Evolutionary conservation across 2,329 filamentous ascomycete species (phyloP).

Genomic region (Stagonosporopsis chrysanthemi): DNA sequence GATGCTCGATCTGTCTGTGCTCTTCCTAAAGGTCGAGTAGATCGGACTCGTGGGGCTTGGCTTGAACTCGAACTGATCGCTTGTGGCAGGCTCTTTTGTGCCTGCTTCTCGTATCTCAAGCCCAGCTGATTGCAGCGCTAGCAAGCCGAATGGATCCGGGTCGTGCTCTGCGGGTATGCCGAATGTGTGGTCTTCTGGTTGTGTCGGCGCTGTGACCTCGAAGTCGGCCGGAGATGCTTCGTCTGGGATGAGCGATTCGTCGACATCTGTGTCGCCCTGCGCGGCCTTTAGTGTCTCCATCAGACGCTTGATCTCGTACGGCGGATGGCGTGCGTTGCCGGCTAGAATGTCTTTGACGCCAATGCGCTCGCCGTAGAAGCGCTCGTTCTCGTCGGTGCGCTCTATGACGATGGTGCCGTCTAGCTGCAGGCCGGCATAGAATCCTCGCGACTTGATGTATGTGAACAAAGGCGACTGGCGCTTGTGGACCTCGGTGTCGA

Average conservation of each 20-base stretch:
- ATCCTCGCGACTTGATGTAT: slow-evolving; percentile 87
- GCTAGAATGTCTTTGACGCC: slow-evolving; percentile 68
- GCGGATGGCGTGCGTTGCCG: slow-evolving; percentile 66
- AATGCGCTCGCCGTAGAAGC: slow-evolving; percentile 77
- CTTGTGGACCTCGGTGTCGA: slow-evolving; percentile 74
- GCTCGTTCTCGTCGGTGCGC: slow-evolving; percentile 85
- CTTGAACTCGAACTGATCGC: slow-evolving; percentile 83
- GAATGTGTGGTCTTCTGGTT: slow-evolving; percentile 62
- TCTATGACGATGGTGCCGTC: slow-evolving; percentile 89
- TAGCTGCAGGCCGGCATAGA: slow-evolving; percentile 86
- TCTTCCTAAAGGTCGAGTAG: slow-evolving; percentile 69
- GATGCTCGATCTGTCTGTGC: slow-evolving; percentile 70
- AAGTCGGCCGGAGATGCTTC: slow-evolving; percentile 80
- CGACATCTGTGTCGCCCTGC: slow-evolving; percentile 80
- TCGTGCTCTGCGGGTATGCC: slow-evolving; percentile 81
- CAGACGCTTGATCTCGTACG: slow-evolving; percentile 65
- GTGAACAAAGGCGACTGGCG: slow-evolving; percentile 77
- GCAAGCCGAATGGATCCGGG: slow-evolving; percentile 89
- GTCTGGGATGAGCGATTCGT: slow-evolving; percentile 70
- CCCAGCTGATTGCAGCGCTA: slow-evolving; percentile 88
- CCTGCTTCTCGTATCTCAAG: slow-evolving; percentile 92
- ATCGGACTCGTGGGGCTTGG: slow-evolving; percentile 78
- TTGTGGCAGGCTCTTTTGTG: slow-evolving; percentile 73
- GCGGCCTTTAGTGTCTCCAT: slow-evolving; percentile 87
- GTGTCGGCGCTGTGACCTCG: slow-evolving; percentile 56